phyloP scores from a whole-genome alignment of 2,329 filamentous ascomycete genomes.

The Neofusicoccum laricinum region DNA sequence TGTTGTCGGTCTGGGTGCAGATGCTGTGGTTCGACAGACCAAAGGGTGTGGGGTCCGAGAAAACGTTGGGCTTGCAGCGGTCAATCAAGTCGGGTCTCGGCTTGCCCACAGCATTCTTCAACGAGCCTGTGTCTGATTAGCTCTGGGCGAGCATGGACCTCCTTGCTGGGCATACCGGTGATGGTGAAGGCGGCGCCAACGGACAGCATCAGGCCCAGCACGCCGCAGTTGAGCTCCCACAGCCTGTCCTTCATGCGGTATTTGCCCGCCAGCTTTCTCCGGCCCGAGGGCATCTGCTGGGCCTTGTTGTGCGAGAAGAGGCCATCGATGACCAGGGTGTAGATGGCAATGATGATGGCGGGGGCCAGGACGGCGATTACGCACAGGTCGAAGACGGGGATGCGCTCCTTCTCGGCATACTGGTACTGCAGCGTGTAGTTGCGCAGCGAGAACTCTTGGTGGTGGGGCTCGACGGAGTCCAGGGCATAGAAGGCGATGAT shows the following conservation, averaged over 20 bases:
- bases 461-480: conserved; percentile 54
- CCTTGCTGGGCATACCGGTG: conserved; percentile 40
- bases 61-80: conserved; percentile 46
- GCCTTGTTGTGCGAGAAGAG: conserved; percentile 52
- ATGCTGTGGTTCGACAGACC: conserved; percentile 48
- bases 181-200: conserved; percentile 57
- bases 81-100: conserved; percentile 59
- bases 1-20: conserved; percentile 50
- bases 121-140: conserved; percentile 33
- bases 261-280: conserved; percentile 39
- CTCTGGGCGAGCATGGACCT: neutral
- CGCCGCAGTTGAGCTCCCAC: conserved; percentile 62
- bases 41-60: conserved; percentile 34
- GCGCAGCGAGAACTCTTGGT: conserved; percentile 56
- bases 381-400: conserved; percentile 50
- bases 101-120: conserved; percentile 60
- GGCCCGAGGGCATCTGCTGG: conserved; percentile 25
- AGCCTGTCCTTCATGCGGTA: conserved; percentile 55
- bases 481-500: conserved; percentile 52
- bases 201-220: conserved; percentile 55
- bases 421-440: conserved; percentile 59
- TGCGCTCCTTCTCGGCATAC: conserved; percentile 54
- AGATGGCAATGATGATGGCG: conserved; percentile 51
- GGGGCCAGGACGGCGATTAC: conserved; percentile 51
- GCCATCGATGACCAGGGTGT: conserved; percentile 58